Evolutionary conservation across 805 yeast genomes (phyloP), one percentile per base, ranked within the genome.

Genomic region (Metschnikowia kofuensis): DNA sequence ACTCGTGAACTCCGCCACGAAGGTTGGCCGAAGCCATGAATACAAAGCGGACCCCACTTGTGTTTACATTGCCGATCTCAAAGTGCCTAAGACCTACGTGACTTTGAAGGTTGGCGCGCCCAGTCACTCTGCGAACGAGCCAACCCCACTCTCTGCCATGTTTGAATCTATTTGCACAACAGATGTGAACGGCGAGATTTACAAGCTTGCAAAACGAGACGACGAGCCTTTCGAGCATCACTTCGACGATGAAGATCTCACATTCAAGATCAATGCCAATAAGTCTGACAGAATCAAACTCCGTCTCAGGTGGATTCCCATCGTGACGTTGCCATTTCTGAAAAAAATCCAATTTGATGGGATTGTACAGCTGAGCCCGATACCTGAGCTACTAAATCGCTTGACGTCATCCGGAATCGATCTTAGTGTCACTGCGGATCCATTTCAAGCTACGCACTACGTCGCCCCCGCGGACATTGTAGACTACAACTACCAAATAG

Each of bases 61-160:
- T 40, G 54, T 65, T 41, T 49, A 62, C 37, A 60, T 68, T 41
- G 58, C 60, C 28, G 66, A 68, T 42, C 54, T 61, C 21, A 57
- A 61, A 40, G 70, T 67, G 11, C 68, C 74, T 8, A 59, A 69
- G 43, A 58, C 59, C 14, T 69, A 68, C 50, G 51, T 69, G 14
- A 58, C 60, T 38, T 13, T 69, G 7, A 30, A 44, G 6, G 46
- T 56, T 7, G 55, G 51, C 2, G 32, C 35, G 9, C 32, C 29
- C 0, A 35, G 38, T 2, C 11, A 47, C 6, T 43, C 44, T 13
- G 34, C 37, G 9, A 42, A 36, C 4, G 34, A 35, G 11, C 49
- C 42, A 12, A 60, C 67, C 1, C 57, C 60, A 14, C 44, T 69
- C 9, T 35, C 44, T 6, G 53, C 66, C 21, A 50, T 49, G 10